Evolutionary conservation across 1,139 yeast species (phyloP).

Genomic region (Hemisphaericaspora xylofermentans): DNA sequence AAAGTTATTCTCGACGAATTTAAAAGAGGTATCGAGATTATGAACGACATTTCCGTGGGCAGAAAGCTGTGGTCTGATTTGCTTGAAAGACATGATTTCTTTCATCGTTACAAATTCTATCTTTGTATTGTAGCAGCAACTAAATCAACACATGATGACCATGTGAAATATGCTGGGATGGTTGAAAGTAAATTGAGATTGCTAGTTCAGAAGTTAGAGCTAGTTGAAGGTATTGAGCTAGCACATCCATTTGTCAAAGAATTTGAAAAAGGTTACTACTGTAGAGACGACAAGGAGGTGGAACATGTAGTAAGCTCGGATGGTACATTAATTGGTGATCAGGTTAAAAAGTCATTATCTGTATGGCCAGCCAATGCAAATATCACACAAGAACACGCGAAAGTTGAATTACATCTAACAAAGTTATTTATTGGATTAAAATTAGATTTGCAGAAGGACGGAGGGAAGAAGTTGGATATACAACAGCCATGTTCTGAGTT

Average conservation of each 20-base stretch:
- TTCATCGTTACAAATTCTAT: slow-evolving; percentile 80
- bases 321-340: slow-evolving; percentile 50
- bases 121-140: slow-evolving; percentile 81
- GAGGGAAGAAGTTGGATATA: slow-evolving; percentile 72
- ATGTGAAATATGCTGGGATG: slow-evolving; percentile 86
- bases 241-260: slow-evolving; percentile 92
- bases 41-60: slow-evolving; percentile 67
- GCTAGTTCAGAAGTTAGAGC: slow-evolving; percentile 79
- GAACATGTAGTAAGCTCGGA: slow-evolving; percentile 51
- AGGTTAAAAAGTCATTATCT: slow-evolving; percentile 9
- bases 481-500: slow-evolving; percentile 92
- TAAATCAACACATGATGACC: slow-evolving; percentile 70
- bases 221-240: slow-evolving; percentile 65
- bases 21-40: slow-evolving; percentile 67
- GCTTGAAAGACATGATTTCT: slow-evolving; percentile 77
- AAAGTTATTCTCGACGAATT: slow-evolving; percentile 74
- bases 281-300: slow-evolving; percentile 54
- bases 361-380: slow-evolving; percentile 1
- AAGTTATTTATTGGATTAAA: slow-evolving; percentile 80
- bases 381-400: slow-evolving; percentile 14
- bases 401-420: slow-evolving; percentile 55
- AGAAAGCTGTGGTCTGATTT: slow-evolving; percentile 72
- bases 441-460: slow-evolving; percentile 47
- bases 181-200: slow-evolving; percentile 85
- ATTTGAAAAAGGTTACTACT: slow-evolving; percentile 57